Evolutionary conservation across 768 basidiomycete genomes (phyloP).

Genomic region (Podaxis sp.): DNA sequence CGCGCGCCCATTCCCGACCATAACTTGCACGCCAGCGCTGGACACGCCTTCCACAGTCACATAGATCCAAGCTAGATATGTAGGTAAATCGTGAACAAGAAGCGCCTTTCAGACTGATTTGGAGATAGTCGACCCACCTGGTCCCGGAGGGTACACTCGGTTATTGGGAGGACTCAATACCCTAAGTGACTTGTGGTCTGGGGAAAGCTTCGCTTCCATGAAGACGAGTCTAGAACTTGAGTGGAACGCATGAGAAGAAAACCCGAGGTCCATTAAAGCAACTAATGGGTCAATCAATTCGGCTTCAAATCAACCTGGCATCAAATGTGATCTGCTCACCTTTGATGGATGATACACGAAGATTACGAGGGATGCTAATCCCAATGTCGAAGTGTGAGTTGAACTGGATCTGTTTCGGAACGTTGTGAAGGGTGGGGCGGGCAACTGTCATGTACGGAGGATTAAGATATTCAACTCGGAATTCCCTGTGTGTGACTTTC

Average conservation of each 20-base stretch:
- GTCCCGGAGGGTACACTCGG: slow-evolving; percentile 39
- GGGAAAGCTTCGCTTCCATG: slow-evolving; percentile 32
- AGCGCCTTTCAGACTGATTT: background rate
- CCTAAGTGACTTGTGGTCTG: slow-evolving; percentile 30
- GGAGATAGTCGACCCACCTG: slow-evolving; percentile 22
- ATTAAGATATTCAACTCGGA: slow-evolving; percentile 40
- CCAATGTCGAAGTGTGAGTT: slow-evolving; percentile 33
- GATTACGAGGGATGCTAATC: slow-evolving; percentile 28
- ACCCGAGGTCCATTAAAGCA: slow-evolving; percentile 40
- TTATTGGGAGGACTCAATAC: slow-evolving; percentile 34
- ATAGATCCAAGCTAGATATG: slow-evolving; percentile 26
- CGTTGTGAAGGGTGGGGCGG: slow-evolving; percentile 32
- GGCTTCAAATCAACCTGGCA: background rate
- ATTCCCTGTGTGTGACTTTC: slow-evolving; percentile 28
- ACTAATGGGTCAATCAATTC: slow-evolving; percentile 25
- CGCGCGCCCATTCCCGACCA: slow-evolving; percentile 38
- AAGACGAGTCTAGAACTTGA: slow-evolving; percentile 38
- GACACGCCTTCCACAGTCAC: slow-evolving; percentile 36
- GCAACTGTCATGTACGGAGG: slow-evolving; percentile 40
- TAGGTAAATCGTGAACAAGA: background rate
- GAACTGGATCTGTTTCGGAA: slow-evolving; percentile 37
- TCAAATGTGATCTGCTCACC: slow-evolving; percentile 21
- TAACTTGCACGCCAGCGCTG: slow-evolving; percentile 34
- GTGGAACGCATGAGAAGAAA: slow-evolving; percentile 41
- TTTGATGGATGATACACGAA: slow-evolving; percentile 28